These are phyloP conservation scores for Ganoderma sinense DNA, from an alignment of 1,284 basidiomycete genomes.

Conservation along the genomic window DNA sequence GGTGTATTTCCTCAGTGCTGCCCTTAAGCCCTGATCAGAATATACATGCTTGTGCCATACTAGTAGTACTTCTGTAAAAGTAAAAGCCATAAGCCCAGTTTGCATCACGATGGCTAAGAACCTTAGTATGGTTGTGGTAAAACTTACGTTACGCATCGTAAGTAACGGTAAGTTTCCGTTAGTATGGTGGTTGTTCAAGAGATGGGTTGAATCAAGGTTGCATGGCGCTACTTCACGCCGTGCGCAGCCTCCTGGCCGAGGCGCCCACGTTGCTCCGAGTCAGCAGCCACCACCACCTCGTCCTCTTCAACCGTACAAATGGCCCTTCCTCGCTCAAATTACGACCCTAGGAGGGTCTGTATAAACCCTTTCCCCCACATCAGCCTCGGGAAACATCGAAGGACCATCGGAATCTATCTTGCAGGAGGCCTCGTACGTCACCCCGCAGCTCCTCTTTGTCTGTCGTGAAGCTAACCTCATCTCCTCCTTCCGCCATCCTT, in stretches of 20 bases:
- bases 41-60: no score
- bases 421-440: conserved; percentile 90
- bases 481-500: no score
- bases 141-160: no score
- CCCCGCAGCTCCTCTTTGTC: conserved; percentile 14
- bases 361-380: conserved; percentile 76
- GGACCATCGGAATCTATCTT: conserved; percentile 89
- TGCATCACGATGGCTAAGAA: neutral
- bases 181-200: no score
- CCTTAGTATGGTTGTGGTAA: neutral
- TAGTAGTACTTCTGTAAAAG: no score
- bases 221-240: no score
- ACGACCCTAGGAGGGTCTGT: conserved; percentile 90
- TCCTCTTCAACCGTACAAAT: conserved; percentile 42
- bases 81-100: neutral
- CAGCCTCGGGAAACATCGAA: conserved; percentile 70
- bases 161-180: no score
- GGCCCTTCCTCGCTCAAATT: conserved; percentile 78
- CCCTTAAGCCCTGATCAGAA: no score
- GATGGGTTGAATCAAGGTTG: no score
- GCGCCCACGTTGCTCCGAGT: conserved; percentile 4
- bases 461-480: neutral
- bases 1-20: no score
- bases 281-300: neutral
- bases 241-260: neutral